These are phyloP conservation scores for Phalaenopsis equestris DNA, from an alignment of 106 monocot species.

Conservation along the genomic window DNA sequence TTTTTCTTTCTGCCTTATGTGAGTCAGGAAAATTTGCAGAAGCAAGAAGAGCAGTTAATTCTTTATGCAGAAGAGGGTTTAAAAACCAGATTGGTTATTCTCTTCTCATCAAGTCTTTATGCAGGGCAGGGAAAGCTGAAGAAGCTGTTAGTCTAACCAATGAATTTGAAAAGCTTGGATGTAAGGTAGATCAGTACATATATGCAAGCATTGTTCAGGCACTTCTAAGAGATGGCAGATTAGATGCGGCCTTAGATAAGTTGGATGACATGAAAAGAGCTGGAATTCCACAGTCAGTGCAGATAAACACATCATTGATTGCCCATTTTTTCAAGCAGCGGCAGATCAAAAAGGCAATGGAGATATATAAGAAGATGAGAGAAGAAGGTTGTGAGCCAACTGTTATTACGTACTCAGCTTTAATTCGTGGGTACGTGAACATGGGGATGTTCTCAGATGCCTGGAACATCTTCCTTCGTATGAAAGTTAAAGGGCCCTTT, in stretches of 20 bases:
- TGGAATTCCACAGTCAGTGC: conserved; percentile 39
- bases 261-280: conserved; percentile 56
- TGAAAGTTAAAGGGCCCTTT: conserved; percentile 52
- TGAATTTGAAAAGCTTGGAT: conserved; percentile 39
- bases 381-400: conserved; percentile 57
- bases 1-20: conserved; percentile 65
- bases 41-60: conserved; percentile 38
- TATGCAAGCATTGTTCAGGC: conserved; percentile 79
- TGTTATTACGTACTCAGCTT: conserved; percentile 73
- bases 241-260: conserved; percentile 56
- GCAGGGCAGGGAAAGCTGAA: conserved; percentile 47
- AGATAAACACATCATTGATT: conserved; percentile 77
- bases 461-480: conserved; percentile 42
- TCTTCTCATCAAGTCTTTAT: conserved; percentile 54
- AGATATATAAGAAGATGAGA: conserved; percentile 51
- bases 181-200: conserved; percentile 34
- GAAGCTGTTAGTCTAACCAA: conserved; percentile 34
- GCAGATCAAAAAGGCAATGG: conserved; percentile 42
- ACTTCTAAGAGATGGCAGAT: conserved; percentile 39
- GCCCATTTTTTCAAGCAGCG: conserved; percentile 67
- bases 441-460: conserved; percentile 65
- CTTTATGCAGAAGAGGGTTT: conserved; percentile 51
- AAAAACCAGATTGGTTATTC: conserved; percentile 39
- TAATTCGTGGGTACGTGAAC: conserved; percentile 70
- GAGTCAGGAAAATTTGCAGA: conserved; percentile 38